A percentile compares a stretch with the other conserved stretches of the same genome.
These are phyloP conservation scores for Thelonectria discophora DNA, from an alignment of 2,329 filamentous ascomycete species.

Conservation along the genomic window DNA sequence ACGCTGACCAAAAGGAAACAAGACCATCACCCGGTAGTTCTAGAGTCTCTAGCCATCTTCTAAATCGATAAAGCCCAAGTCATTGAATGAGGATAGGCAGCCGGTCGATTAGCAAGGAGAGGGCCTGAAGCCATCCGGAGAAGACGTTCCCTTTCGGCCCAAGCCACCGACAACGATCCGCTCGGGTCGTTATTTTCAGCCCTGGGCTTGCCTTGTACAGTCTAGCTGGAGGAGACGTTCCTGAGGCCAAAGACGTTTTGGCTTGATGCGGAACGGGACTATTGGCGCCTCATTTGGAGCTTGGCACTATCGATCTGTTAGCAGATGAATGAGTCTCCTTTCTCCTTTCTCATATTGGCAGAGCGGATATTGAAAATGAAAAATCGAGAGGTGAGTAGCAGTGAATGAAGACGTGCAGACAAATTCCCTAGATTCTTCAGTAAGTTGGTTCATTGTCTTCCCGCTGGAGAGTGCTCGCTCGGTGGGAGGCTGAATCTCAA, in stretches of 20 bases:
- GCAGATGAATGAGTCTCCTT: too few relatives aligned
- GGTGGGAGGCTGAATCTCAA: not conserved
- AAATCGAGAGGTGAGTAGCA: too few relatives aligned
- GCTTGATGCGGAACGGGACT: not conserved
- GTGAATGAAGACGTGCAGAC: too few relatives aligned
- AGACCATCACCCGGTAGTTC: not conserved
- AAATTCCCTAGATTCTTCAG: too few relatives aligned
- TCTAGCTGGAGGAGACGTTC: too few relatives aligned
- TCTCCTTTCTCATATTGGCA: not conserved
- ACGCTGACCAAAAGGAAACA: not conserved
- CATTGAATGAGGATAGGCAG: not conserved
- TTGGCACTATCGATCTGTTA: not conserved
- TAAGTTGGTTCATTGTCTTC: too few relatives aligned
- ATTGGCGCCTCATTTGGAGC: not conserved
- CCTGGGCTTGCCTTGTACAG: too few relatives aligned
- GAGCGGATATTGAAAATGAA: not conserved
- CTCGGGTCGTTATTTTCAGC: too few relatives aligned
- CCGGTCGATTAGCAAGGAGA: not conserved
- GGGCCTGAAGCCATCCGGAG: not conserved
- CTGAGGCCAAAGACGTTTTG: too few relatives aligned
- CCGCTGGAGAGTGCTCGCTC: not conserved
- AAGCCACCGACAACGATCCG: too few relatives aligned
- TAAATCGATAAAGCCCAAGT: not conserved
- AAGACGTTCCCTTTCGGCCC: not conserved
- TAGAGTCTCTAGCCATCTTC: not conserved